Base-by-base conservation (phyloP, 306 rosid genomes). In the Luffa aegyptiaca region DNA sequence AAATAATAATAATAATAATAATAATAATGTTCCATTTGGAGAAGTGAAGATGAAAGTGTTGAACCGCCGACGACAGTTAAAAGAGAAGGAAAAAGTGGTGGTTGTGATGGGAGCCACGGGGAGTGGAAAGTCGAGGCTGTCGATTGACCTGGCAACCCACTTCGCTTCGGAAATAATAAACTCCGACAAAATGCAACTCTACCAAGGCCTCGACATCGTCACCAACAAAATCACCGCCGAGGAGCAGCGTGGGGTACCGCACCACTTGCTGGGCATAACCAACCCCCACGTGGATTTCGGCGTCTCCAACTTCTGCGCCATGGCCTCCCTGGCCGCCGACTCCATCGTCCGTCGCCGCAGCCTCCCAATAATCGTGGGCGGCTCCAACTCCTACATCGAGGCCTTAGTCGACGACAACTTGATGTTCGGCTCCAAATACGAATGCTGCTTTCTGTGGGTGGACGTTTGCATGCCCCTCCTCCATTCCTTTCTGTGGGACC, bases 21-120 rank as follows among this genome's bases (percentile, higher is more conserved):
- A 26, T 26, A 26, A 26, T 26, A 26, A 26, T 26, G 31, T 26
- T 26, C 31, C 31, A 26, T 26, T 26, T 26, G 31, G 31, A 26
- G 31, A 26, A 26, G 31, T 26, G 31, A 26, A 26, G 31, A 26
- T 26, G 31, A 26, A 26, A 26, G 31, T 26, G 31, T 26, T 26
- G 31, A 26, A 26, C 31, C 31, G 31, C 31, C 31, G 31, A 26
- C 0, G 31, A 26, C 31, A 26, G 31, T 26, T 26, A 26, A 48
- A 88, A 78, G 89, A 80, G 82, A 92, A 89, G 65, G 92, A 92
- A 33, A 92, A 94, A 64, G 91, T 94, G 65, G 89, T 94, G 36
- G 77, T 94, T 41, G 81, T 94, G 75, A 88, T 90, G 90, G 98
- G 98, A 8, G 94, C 96, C 10, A 94, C 98, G 0, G 98, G 96